Evolutionary conservation across 2,329 filamentous ascomycete species (phyloP).

Genomic region (Teratosphaeriaceae sp.): DNA sequence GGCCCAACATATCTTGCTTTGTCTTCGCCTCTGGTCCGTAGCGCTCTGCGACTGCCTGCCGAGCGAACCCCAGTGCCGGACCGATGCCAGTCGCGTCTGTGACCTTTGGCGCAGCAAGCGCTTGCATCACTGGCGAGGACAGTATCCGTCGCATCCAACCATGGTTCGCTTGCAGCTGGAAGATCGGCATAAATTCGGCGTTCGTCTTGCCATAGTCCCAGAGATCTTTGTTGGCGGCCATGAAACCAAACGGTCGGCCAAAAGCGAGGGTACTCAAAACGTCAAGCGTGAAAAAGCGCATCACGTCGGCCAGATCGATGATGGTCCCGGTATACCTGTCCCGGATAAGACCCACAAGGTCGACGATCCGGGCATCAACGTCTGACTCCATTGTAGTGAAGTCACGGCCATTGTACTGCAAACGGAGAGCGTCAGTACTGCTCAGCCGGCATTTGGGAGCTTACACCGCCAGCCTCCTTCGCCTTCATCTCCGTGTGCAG

Average conservation of each 20-base stretch:
- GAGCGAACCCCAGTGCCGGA: conserved; percentile 19
- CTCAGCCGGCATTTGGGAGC: conserved; percentile 10
- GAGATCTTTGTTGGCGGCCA: conserved; percentile 43
- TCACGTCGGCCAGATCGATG: conserved; percentile 44
- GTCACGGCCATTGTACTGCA: conserved; percentile 50
- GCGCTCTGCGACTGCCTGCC: conserved; percentile 20
- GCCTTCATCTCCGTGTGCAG: conserved; percentile 41
- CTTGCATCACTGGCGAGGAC: conserved; percentile 15
- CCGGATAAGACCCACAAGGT: conserved; percentile 44
- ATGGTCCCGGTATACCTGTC: conserved; percentile 41
- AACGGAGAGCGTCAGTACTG: conserved; percentile 1
- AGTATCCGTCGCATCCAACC: conserved; percentile 17
- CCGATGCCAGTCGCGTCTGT: conserved; percentile 24
- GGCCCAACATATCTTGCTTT: conserved; percentile 46
- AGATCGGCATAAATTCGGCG: conserved; percentile 16
- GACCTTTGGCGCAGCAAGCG: conserved; percentile 18
- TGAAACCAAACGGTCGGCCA: conserved; percentile 46
- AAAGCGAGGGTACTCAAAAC: conserved; percentile 50
- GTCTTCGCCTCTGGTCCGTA: conserved; percentile 19
- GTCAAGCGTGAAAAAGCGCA: conserved; percentile 51
- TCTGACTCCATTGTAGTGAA: conserved; percentile 45
- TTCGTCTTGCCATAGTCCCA: conserved; percentile 22
- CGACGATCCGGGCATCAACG: conserved; percentile 43
- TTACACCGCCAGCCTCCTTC: conserved; percentile 47
- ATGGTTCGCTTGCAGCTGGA: conserved; percentile 21